Evolutionary conservation across 2,329 filamentous ascomycete species (phyloP), one percentile per base, ranked within the genome.

Genomic region (Graphiopsis chlorocephala): DNA sequence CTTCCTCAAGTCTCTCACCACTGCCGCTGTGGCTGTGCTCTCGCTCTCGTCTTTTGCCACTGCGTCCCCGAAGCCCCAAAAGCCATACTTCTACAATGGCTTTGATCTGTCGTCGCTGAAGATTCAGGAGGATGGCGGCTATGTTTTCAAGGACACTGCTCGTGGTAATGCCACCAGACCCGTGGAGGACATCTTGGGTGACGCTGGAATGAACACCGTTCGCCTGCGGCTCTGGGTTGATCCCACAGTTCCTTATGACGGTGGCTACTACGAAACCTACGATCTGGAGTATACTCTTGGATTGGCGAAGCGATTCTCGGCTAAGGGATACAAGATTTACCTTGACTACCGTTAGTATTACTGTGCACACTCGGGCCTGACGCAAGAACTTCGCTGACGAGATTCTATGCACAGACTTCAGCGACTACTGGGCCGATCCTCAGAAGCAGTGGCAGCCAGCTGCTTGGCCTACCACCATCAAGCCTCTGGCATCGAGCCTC

Each of bases 101-200:
- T 74, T 77, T 67, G 78, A 80, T 63, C 69, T 80, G 2, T 77
- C 75, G 20, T 79, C 77, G 0, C 67, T 79, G 10, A 71, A 73
- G 48, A 76, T 75, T 48, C 64, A 75, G 15, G 77, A 79, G 69
- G 72, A 77, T 29, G 73, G 70, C 4, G 77, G 77, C 4, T 72
- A 68, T 4, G 70, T 75, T 14, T 81, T 74, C 71, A 76, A 76
- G 67, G 78, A 80, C 59, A 76, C 75, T n/a, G 64, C 68, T 20
- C 67, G 69, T 1, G 61, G 73, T 58, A 80, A 81, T 63, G 62
- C 63, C 25, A 80, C 77, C 1, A 67, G 78, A 31, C 69, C 72
- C 15, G 73, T 69, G 10, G 75, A 77, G 58, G 73, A 74, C 33
- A 77, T 77, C 53, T 70, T 77, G 3, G 73, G 70, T 7, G 74